Conservation (phyloP, 2,329 filamentous ascomycete species). For the Cyphellophora europaea region DNA sequence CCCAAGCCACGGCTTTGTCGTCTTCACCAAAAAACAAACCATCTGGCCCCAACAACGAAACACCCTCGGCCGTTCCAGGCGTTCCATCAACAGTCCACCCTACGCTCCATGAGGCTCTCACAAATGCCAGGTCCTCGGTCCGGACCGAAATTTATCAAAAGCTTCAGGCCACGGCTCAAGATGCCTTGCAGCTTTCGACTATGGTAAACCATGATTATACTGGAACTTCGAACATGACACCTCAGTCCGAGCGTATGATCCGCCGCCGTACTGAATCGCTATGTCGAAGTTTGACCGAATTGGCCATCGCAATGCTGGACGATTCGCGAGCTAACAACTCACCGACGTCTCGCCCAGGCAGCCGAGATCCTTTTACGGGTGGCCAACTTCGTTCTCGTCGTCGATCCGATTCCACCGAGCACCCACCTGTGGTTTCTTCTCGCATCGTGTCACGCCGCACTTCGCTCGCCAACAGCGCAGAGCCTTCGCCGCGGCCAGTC, state of each 20-base stretch:
- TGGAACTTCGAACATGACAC: slow-evolving; percentile 34
- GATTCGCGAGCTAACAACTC: slow-evolving; percentile 25
- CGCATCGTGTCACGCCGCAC: slow-evolving; percentile 26
- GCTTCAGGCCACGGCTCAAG: slow-evolving; percentile 70
- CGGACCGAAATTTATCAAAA: slow-evolving; percentile 64
- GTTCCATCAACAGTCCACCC: slow-evolving; percentile 51
- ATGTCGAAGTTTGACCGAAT: slow-evolving; percentile 83
- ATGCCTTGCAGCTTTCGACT: slow-evolving; percentile 68
- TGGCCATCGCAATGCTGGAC: slow-evolving; percentile 75
- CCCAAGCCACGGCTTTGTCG: slow-evolving; percentile 81
- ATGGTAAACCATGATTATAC: slow-evolving; percentile 45
- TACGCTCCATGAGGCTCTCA: slow-evolving; percentile 68
- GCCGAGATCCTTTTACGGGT: slow-evolving; percentile 18
- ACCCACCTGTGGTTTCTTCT: slow-evolving; percentile 13
- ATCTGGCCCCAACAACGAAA: slow-evolving; percentile 29
- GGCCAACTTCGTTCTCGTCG: slow-evolving; percentile 16
- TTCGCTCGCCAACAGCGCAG: slow-evolving; percentile 17
- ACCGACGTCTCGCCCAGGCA: slow-evolving; percentile 19
- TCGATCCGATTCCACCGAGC: slow-evolving; percentile 19
- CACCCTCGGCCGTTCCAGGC: slow-evolving; percentile 35
- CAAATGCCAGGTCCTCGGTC: slow-evolving; percentile 64
- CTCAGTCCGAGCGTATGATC: slow-evolving; percentile 66
- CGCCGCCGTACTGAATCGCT: slow-evolving; percentile 86
- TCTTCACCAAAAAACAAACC: slow-evolving; percentile 69
- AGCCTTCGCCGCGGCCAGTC: slow-evolving; percentile 23